Conservation (phyloP, 2,329 filamentous ascomycete genomes). For the Apiospora aurea region DNA sequence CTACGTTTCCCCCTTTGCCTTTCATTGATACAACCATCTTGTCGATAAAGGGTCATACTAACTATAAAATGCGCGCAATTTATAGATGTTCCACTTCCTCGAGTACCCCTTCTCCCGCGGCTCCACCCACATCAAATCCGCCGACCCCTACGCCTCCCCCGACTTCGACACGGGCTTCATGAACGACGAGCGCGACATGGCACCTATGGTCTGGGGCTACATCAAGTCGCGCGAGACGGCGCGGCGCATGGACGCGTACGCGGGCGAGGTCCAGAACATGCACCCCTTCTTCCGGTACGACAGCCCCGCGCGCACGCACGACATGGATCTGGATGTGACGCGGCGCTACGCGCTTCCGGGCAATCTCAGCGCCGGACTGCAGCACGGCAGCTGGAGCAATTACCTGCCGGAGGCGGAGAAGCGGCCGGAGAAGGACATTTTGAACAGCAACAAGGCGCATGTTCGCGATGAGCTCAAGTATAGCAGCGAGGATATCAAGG, state of each 20-base stretch:
- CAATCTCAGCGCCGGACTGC: conserved; percentile 74
- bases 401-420: conserved; percentile 62
- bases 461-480: conserved; percentile 72
- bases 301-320: conserved; percentile 71
- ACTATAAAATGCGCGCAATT: conserved; percentile 37
- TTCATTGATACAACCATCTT: not conserved
- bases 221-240: conserved; percentile 84
- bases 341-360: conserved; percentile 78
- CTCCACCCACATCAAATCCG: conserved; percentile 72
- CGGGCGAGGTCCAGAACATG: conserved; percentile 72
- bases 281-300: conserved; percentile 78
- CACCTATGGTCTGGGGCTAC: conserved; percentile 84
- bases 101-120: conserved; percentile 81
- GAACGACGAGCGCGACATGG: conserved; percentile 87
- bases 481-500: conserved; percentile 65
- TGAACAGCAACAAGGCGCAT: conserved; percentile 71
- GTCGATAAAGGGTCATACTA: conserved; percentile 60
- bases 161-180: conserved; percentile 86
- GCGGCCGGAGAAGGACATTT: conserved; percentile 50
- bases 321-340: conserved; percentile 78
- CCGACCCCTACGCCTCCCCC: conserved; percentile 75
- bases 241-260: conserved; percentile 78
- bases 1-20: not conserved
- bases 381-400: conserved; percentile 75
- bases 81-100: conserved; percentile 77